phyloP scores from a whole-genome alignment of 805 yeast genomes.

The Lachancea mirantina region DNA sequence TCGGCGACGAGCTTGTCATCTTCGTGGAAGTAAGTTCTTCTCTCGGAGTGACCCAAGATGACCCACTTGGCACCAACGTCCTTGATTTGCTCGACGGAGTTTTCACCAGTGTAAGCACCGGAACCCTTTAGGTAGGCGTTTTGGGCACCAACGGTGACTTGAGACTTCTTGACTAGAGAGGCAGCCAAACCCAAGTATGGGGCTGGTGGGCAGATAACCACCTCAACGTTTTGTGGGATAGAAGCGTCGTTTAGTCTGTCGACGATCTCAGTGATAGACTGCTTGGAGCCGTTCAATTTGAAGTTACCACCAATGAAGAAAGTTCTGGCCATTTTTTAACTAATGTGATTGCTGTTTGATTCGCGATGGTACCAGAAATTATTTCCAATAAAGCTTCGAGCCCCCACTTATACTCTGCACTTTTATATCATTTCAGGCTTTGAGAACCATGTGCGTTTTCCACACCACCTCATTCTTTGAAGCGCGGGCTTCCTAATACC shows the following conservation, averaged over 20 bases:
- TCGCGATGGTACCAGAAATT: no score
- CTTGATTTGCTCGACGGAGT: slow-evolving; percentile 78
- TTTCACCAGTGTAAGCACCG: slow-evolving; percentile 98
- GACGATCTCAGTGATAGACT: slow-evolving; percentile 75
- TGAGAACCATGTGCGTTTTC: no score
- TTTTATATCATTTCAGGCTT: no score
- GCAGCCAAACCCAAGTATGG: slow-evolving; percentile 80
- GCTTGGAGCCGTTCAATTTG: slow-evolving; percentile 94
- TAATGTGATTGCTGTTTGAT: slow-evolving; percentile 1
- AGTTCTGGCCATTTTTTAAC: slow-evolving; percentile 60
- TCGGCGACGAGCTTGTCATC: slow-evolving; percentile 85
- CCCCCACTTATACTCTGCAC: no score
- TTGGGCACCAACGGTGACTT: slow-evolving; percentile 83
- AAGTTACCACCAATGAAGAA: slow-evolving; percentile 99
- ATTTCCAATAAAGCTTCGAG: no score
- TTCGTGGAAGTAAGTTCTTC: slow-evolving; percentile 91
- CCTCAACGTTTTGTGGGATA: slow-evolving; percentile 75
- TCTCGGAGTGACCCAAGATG: slow-evolving; percentile 95
- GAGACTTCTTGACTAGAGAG: slow-evolving; percentile 56
- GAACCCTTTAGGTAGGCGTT: slow-evolving; percentile 79
- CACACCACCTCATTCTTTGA: slow-evolving; percentile 6
- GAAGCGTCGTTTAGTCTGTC: slow-evolving; percentile 73
- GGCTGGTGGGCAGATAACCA: slow-evolving; percentile 94
- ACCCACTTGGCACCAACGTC: slow-evolving; percentile 94
- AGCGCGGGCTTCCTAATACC: slow-evolving; percentile 4